These are phyloP conservation scores for Nematodospora anomalae DNA, from an alignment of 1,139 yeast species.

Conservation along the genomic window DNA sequence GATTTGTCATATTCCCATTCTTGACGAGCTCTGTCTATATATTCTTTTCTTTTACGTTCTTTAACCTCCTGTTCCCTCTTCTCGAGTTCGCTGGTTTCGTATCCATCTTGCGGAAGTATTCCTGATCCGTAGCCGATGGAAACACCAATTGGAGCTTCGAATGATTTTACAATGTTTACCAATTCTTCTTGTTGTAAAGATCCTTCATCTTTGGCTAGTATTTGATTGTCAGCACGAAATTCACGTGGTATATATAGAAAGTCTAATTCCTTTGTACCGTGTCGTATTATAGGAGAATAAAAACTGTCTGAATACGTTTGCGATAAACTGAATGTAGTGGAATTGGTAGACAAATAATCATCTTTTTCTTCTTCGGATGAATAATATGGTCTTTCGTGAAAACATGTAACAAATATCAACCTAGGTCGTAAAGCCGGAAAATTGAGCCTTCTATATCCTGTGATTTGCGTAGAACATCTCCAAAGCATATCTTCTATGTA, in stretches of 20 bases:
- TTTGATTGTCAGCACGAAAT: conserved; percentile 48
- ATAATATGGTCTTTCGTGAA: background rate
- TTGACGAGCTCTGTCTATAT: background rate
- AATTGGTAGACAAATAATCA: too few relatives aligned
- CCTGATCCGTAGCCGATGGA: conserved; percentile 91
- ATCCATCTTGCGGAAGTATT: conserved; percentile 76
- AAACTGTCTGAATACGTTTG: conserved; percentile 26
- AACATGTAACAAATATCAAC: background rate
- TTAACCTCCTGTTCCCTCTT: conserved; percentile 17
- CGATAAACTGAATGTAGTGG: background rate
- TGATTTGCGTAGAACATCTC: conserved; percentile 4
- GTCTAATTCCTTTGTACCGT: conserved; percentile 29
- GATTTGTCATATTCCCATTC: background rate
- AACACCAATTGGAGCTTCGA: conserved; percentile 67
- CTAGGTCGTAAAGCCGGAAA: background rate
- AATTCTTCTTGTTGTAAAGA: conserved; percentile 31
- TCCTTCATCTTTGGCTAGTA: conserved; percentile 44
- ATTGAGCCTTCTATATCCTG: background rate
- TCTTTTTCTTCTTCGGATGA: background rate
- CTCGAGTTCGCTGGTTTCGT: conserved; percentile 20
- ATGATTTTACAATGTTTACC: conserved; percentile 51
- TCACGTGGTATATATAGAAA: conserved; percentile 26
- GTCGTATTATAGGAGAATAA: conserved; percentile 29
- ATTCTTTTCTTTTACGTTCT: background rate
- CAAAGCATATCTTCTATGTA: conserved; percentile 3